These are phyloP conservation scores for Teunomyces tritomae DNA, from an alignment of 805 yeast genomes.

Conservation along the genomic window DNA sequence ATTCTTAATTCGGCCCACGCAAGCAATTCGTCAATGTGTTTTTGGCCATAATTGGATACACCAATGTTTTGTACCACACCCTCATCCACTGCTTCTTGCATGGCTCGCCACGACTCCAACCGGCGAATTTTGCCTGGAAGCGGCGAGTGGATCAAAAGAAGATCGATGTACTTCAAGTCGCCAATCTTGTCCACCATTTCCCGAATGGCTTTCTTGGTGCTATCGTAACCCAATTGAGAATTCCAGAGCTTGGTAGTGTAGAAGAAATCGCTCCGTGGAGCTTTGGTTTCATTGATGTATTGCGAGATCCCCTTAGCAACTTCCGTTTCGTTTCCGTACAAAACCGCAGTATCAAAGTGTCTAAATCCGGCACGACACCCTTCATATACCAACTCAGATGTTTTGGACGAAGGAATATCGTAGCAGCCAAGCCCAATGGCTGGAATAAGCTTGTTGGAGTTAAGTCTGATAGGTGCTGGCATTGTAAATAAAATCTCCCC, in stretches of 20 bases:
- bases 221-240: conserved; percentile 13
- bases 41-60: conserved; percentile 60
- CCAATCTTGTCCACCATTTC: conserved; percentile 52
- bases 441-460: conserved; percentile 38
- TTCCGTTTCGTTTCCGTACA: conserved; percentile 64
- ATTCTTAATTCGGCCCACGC: conserved; percentile 42
- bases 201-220: conserved; percentile 57
- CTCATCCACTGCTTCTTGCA: conserved; percentile 52
- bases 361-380: conserved; percentile 67
- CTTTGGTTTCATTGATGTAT: conserved; percentile 38
- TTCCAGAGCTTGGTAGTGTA: conserved; percentile 77
- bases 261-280: conserved; percentile 26
- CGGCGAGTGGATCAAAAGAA: conserved; percentile 65
- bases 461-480: conserved; percentile 17
- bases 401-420: conserved; percentile 32
- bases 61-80: conserved; percentile 57
- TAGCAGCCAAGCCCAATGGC: conserved; percentile 52
- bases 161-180: conserved; percentile 64
- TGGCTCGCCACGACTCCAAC: conserved; percentile 51
- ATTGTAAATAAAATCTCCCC: background rate
- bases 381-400: conserved; percentile 45
- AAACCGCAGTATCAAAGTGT: conserved; percentile 74
- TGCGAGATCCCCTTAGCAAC: conserved; percentile 60
- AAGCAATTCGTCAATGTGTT: conserved; percentile 54
- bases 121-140: conserved; percentile 39